Base-by-base conservation (phyloP, 257 asterid species). In the Primulina huaijiensis region DNA sequence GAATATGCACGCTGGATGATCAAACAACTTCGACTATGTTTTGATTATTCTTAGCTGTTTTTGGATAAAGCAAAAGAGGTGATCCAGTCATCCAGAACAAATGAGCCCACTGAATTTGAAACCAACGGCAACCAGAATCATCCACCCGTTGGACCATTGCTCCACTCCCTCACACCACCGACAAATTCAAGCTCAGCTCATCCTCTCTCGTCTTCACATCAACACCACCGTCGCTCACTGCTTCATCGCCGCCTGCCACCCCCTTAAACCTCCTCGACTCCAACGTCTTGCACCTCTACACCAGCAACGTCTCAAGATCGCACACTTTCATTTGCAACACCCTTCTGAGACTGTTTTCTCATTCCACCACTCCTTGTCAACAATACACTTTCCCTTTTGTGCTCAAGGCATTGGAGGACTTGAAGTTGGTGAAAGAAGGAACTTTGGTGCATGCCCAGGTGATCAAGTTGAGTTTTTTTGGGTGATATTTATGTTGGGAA, bases 401-500 rank as follows among this genome's bases (percentile, higher is more conserved):
- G 25, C 83, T 87, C 37, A 89, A 89, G 71, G 85, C 95, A 5
- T 34, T 80, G 62, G 82, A 93, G 62, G 91, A 82, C 60, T 74
- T 87, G 76, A 80, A 67, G 71, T 37, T 75, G 72, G 29, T 77
- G 8, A 61, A 65, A 61, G 77, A 52, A 53, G 97, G 97, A 43
- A 19, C 35, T 50, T 75, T 64, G 68, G 78, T 84, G 52, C 95
- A 91, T 64, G 60, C 82, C 60, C 89, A 84, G 72, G 50, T 84
- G 5, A 35, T 79, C 9, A 86, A 78, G 64, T 50, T 82, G 62
- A 91, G 93, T 3, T 79, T 72, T 72, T 37, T 19, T 27, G 19
- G 62, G 25, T 17, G 96, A 91, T 78, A 72, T 87, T 69, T 91
- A 84, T 74, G 90, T 89, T 50, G 88, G 77, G 27, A 91, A 91